phyloP scores from a whole-genome alignment of 257 asterid species.

The Thymus quinquecostatus region DNA sequence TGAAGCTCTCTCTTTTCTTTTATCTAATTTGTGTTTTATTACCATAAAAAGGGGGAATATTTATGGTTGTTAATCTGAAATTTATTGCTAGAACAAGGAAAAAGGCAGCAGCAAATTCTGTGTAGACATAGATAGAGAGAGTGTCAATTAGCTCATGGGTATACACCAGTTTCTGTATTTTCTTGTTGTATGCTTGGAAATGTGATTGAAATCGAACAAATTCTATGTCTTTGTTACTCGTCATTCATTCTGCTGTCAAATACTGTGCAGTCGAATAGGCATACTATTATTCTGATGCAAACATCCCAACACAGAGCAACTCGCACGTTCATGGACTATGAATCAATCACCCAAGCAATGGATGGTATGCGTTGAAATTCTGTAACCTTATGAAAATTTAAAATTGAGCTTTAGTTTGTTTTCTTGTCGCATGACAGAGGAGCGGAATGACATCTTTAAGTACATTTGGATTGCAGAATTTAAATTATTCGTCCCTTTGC shows the following conservation, averaged over 20 bases:
- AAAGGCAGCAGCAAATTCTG: not conserved
- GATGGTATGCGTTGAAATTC: slow-evolving; percentile 57
- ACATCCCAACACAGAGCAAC: slow-evolving; percentile 76
- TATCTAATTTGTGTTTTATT: no score
- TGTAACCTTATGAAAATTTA: slow-evolving; percentile 4
- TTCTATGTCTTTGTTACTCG: not conserved
- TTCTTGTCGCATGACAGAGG: not conserved
- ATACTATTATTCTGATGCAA: slow-evolving; percentile 92
- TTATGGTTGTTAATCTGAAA: not conserved
- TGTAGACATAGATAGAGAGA: not conserved
- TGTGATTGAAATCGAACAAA: not conserved
- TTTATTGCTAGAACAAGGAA: not conserved
- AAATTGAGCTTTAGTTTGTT: not conserved
- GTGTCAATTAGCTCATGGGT: not conserved
- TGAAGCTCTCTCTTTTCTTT: not conserved
- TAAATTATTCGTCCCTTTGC: not conserved
- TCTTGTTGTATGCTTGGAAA: slow-evolving; percentile 8
- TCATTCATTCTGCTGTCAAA: not conserved
- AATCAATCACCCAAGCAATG: slow-evolving; percentile 83
- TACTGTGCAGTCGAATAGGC: slow-evolving; percentile 79
- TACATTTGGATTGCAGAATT: not conserved
- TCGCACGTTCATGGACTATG: slow-evolving; percentile 96
- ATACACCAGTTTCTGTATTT: not conserved
- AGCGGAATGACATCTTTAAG: not conserved
- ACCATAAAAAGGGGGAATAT: not conserved